Base-by-base conservation (phyloP, 169 alveolate genomes). In the Eimeria nieschulzi region DNA sequence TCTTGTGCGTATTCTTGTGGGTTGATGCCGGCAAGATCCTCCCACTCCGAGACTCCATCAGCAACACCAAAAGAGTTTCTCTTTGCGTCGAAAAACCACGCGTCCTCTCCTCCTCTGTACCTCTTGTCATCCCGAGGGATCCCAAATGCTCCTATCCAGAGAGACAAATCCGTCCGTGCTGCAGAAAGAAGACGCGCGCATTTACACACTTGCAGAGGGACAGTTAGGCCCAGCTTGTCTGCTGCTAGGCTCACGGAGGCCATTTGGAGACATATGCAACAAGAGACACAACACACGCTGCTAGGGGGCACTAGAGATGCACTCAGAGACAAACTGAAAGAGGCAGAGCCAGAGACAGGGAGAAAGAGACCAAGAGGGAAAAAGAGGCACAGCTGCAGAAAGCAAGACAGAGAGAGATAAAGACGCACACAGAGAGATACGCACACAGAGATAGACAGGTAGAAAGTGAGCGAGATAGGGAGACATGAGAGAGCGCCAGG, bases 31-130 rank as follows among this genome's bases (percentile, higher is more conserved):
- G 94, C 91, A 33, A 94, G 82, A 78, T 92, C 94, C 64, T 87
- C 93, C 96, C 96, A 94, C 61, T 94, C 96, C n/a, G 80, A 87
- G 68, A 94, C 96, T 5, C 96, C 96, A 72, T 94, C 96, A 10
- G 96, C 96, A 39, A 94, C 96, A 21, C 96, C 96, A 79, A 94
- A 56, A 21, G 93, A 72, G 85, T 91, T 92, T 17, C 83, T 21
- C 26, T 73, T 19, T 25, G 90, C 87, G 59, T 93, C 78, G 33
- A 88, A 19, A 66, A 94, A 94, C 95, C 95, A 94, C 46, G 95
- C 96, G 61, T 94, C 96, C 54, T 94, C 96, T 9, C 96, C 96
- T 9, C 96, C 96, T 68, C 92, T 56, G 82, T 68, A 54, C 23
- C 96, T 78, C 83, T 94, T 94, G 85, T 94, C 96, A 39, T 91